Conservation (phyloP, 2,329 filamentous ascomycete species). For the Colletotrichum sp. region DNA sequence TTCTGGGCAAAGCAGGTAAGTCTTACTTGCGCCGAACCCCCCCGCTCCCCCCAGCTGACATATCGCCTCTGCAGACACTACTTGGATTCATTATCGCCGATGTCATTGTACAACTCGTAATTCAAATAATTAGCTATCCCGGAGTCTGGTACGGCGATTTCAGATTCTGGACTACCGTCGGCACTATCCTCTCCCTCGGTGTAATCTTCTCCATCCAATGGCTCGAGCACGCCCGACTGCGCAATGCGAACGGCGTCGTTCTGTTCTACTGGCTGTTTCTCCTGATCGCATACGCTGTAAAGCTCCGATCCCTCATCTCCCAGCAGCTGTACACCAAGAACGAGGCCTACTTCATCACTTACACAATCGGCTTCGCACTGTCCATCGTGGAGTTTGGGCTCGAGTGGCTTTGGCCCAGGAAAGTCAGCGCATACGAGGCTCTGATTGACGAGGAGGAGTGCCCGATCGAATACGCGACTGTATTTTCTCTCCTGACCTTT, state of each 20-base stretch:
- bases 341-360: slow-evolving; percentile 78
- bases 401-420: slow-evolving; percentile 89
- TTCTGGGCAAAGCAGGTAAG: slow-evolving; percentile 91
- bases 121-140: slow-evolving; percentile 76
- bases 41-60: slow-evolving; percentile 2
- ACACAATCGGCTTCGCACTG: slow-evolving; percentile 74
- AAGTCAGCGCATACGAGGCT: slow-evolving; percentile 64
- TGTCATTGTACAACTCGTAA: slow-evolving; percentile 72
- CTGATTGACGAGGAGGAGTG: slow-evolving; percentile 66
- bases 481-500: slow-evolving; percentile 94
- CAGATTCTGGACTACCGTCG: slow-evolving; percentile 80
- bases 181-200: slow-evolving; percentile 73
- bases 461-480: slow-evolving; percentile 86
- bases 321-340: slow-evolving; percentile 73
- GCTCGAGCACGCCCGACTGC: slow-evolving; percentile 81
- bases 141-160: slow-evolving; percentile 81
- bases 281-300: slow-evolving; percentile 77
- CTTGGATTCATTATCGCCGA: slow-evolving; percentile 72
- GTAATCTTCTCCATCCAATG: slow-evolving; percentile 84
- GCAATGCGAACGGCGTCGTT: slow-evolving; percentile 85
- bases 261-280: slow-evolving; percentile 93
- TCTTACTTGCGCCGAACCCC: neutral
- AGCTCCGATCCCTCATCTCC: slow-evolving; percentile 83
- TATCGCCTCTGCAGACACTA: slow-evolving; percentile 45
- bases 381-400: slow-evolving; percentile 74